Conservation (phyloP, 148 eudicot genomes). For the Bassia scoparia region DNA sequence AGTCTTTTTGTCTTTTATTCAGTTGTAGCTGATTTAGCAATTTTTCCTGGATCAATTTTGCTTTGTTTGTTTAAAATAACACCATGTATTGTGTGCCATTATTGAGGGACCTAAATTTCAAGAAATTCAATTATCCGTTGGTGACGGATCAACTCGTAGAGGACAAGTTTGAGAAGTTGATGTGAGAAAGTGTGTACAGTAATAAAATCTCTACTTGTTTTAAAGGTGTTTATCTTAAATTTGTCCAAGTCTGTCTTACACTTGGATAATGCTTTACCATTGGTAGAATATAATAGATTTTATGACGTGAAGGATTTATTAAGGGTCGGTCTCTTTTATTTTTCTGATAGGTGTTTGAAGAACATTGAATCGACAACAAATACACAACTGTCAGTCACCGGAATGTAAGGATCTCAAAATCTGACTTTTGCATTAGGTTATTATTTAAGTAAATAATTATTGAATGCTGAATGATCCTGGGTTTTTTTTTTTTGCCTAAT, state of each 20-base stretch:
- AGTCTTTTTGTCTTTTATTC: not conserved
- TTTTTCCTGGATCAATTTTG: not conserved
- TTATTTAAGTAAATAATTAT: not conserved
- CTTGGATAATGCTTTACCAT: not conserved
- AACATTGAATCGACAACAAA: slow-evolving; percentile 98
- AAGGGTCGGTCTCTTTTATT: not conserved
- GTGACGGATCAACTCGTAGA: slow-evolving; percentile 93
- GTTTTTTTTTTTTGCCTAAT: not conserved
- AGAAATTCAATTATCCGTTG: slow-evolving; percentile 94
- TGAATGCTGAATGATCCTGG: not conserved
- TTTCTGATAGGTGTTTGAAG: slow-evolving; percentile 84
- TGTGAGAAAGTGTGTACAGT: slow-evolving; percentile 98
- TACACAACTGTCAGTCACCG: slow-evolving; percentile 96
- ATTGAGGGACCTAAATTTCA: slow-evolving; percentile 95
- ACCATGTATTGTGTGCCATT: not conserved
- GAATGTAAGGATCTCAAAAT: slow-evolving; percentile 60
- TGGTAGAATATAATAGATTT: not conserved
- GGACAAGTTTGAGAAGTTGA: slow-evolving; percentile 99
- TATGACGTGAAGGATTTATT: not conserved
- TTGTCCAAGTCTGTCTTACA: not conserved
- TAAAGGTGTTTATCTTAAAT: not conserved
- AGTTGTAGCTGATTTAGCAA: not conserved
- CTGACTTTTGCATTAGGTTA: not conserved
- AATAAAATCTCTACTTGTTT: slow-evolving; percentile 16
- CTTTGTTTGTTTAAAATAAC: not conserved